These are phyloP conservation scores for Scalesia atractyloides DNA, from an alignment of 129 eudicot species.

Conservation along the genomic window DNA sequence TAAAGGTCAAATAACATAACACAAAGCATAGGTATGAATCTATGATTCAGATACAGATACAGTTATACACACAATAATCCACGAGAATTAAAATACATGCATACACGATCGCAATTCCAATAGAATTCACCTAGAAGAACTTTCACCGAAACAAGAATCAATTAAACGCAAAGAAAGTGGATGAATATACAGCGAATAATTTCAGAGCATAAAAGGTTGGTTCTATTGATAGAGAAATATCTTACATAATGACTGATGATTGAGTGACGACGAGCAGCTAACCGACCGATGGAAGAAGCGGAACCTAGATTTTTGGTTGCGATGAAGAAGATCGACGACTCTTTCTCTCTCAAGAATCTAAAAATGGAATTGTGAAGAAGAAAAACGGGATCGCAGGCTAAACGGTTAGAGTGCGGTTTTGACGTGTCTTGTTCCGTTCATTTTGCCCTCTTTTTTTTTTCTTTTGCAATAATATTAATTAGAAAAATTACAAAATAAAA, in stretches of 20 bases:
- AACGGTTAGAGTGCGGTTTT: constrained; percentile 1
- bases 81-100: background rate
- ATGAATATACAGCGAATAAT: constrained; percentile 13
- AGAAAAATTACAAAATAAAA: too few species aligned
- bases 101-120: constrained; percentile 12
- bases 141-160: constrained; percentile 15
- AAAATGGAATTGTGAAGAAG: constrained; percentile 12
- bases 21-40: background rate
- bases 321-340: constrained; percentile 28
- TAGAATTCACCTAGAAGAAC: background rate
- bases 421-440: background rate
- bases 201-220: background rate
- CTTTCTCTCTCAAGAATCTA: constrained; percentile 13
- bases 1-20: background rate
- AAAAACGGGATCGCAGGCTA: constrained; percentile 26
- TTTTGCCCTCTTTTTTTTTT: too few species aligned
- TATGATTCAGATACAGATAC: background rate
- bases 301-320: constrained; percentile 32
- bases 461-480: too few species aligned
- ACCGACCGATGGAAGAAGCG: constrained; percentile 23
- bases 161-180: constrained; percentile 22
- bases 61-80: background rate
- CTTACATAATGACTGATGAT: constrained; percentile 29
- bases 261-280: constrained; percentile 22
- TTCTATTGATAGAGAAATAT: constrained; percentile 8